A percentile compares a stretch with the other conserved stretches of the same genome.
phyloP scores from a whole-genome alignment of 1,284 basidiomycete species.

The Marasmius fiardii region DNA sequence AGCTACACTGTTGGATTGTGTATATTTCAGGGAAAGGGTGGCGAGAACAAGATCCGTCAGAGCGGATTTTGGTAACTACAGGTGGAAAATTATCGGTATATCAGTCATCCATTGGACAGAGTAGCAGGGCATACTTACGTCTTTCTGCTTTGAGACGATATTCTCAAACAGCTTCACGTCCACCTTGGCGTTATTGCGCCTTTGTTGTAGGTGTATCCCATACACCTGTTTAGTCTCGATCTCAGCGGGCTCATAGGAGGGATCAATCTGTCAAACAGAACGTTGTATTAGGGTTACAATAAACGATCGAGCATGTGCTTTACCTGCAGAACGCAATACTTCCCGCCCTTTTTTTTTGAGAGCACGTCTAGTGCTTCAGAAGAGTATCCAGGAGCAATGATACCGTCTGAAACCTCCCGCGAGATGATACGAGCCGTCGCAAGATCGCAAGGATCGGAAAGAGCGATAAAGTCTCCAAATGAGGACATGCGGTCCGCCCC shows the following conservation, averaged over 20 bases:
- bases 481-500: slow-evolving; percentile 99
- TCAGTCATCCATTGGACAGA: background rate
- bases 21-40: slow-evolving; percentile 97
- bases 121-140: slow-evolving; percentile 43
- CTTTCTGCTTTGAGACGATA: slow-evolving; percentile 86
- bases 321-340: slow-evolving; percentile 96
- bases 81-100: background rate
- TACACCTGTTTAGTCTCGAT: slow-evolving; percentile 95
- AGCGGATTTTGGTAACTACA: slow-evolving; percentile 70
- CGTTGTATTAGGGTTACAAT: background rate
- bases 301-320: slow-evolving; percentile 7
- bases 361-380: slow-evolving; percentile 89
- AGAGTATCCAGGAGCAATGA: slow-evolving; percentile 94
- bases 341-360: slow-evolving; percentile 96
- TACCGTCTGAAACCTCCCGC: slow-evolving; percentile 96
- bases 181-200: slow-evolving; percentile 90
- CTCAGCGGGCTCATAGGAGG: slow-evolving; percentile 70
- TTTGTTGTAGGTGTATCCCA: slow-evolving; percentile 89
- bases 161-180: slow-evolving; percentile 81
- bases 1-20: slow-evolving; percentile 98
- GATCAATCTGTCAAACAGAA: slow-evolving; percentile 69
- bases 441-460: slow-evolving; percentile 90
- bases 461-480: slow-evolving; percentile 97
- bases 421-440: slow-evolving; percentile 96
- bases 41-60: slow-evolving; percentile 90